A percentile compares a stretch with the other conserved stretches of the same genome.
phyloP scores from a whole-genome alignment of 306 rosid species.

The Potentilla sterilis region DNA sequence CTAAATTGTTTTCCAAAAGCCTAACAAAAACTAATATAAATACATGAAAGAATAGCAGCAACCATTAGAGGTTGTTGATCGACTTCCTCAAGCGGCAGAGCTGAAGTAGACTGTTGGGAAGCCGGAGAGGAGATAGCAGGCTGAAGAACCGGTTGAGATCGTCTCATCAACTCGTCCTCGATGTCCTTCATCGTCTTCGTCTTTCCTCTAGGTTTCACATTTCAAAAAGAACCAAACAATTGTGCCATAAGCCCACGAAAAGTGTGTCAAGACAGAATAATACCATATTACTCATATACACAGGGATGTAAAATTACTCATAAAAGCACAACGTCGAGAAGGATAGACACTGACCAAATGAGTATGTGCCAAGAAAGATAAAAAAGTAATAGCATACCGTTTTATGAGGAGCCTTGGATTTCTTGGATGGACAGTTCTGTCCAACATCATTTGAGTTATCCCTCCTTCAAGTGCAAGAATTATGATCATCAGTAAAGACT shows the following conservation, averaged over 20 bases:
- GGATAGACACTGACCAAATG: neutral
- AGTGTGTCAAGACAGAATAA: conserved; percentile 4
- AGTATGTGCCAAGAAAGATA: neutral
- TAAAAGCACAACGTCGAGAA: neutral
- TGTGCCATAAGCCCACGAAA: neutral
- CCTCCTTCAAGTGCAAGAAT: conserved; percentile 33
- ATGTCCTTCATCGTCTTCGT: no score
- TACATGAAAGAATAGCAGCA: no score
- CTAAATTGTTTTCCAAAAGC: no score
- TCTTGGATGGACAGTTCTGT: conserved; percentile 25
- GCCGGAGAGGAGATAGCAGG: no score
- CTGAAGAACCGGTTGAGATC: no score
- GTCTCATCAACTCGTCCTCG: no score
- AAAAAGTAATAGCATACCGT: conserved; percentile 41
- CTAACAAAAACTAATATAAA: no score
- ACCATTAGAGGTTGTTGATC: no score
- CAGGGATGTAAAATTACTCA: neutral
- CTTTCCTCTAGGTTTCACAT: no score
- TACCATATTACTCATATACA: neutral
- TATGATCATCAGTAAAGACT: conserved; percentile 4
- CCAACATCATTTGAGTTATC: conserved; percentile 24
- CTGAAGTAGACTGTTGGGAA: no score
- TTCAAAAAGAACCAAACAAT: neutral
- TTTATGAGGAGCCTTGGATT: conserved; percentile 41
- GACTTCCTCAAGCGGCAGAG: no score